These are phyloP conservation scores for Arachis stenosperma DNA, from an alignment of 306 rosid species.

Conservation along the genomic window DNA sequence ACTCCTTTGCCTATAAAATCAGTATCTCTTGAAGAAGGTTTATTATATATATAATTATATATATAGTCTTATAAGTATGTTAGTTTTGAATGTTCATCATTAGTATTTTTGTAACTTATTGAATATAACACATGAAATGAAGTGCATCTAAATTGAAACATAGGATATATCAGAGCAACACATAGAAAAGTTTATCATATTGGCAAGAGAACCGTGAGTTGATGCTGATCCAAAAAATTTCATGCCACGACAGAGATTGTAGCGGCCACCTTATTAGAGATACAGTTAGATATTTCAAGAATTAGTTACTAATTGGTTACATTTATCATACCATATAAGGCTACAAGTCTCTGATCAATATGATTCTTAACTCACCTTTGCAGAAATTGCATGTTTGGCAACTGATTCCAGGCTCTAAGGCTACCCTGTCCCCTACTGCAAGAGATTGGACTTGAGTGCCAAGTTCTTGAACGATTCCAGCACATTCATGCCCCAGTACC, in stretches of 20 bases:
- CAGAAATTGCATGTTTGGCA: constrained; percentile 47
- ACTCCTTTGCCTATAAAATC: too few species aligned
- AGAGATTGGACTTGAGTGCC: constrained; percentile 44
- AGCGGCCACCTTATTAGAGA: constrained; percentile 29
- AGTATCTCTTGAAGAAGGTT: too few species aligned
- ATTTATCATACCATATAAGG: too few species aligned
- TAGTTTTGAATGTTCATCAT: too few species aligned
- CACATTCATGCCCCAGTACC: constrained; percentile 60
- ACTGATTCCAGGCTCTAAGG: constrained; percentile 56
- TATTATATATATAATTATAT: too few species aligned
- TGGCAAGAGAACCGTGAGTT: constrained; percentile 48
- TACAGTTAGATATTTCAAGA: too few species aligned
- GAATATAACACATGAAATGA: not conserved
- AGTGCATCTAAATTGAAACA: not conserved
- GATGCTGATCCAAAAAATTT: constrained; percentile 52
- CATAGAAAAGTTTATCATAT: constrained; percentile 28
- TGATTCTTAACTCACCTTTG: constrained; percentile 8
- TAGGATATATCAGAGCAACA: too few species aligned
- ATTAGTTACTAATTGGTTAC: too few species aligned
- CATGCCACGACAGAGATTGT: constrained; percentile 55
- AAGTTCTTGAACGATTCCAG: constrained; percentile 55
- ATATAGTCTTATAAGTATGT: not conserved
- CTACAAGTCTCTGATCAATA: too few species aligned
- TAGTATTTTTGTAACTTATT: too few species aligned
- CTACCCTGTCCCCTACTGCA: constrained; percentile 49